A percentile compares a stretch with the other conserved stretches of the same genome.
Conservation (phyloP, 108 stramenopile species). For the Nannochloropsis gaditana region DNA sequence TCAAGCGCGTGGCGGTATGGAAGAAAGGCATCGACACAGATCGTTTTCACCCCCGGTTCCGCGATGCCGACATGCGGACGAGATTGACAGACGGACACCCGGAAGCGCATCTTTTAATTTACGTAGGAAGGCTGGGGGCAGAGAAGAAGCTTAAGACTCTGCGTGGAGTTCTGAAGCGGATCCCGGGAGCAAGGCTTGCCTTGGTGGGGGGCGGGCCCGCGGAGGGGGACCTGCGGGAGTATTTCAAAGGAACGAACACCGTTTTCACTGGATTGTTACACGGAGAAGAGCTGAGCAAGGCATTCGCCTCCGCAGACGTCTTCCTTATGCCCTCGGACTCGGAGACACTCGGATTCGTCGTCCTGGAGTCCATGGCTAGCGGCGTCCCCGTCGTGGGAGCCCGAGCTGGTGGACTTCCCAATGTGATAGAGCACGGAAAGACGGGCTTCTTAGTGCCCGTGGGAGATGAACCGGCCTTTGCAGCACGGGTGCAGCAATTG, state of each 20-base stretch:
- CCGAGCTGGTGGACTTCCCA: slow-evolving; percentile 67
- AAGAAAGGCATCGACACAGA: background rate
- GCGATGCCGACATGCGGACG: slow-evolving; percentile 60
- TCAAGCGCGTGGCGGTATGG: slow-evolving; percentile 71
- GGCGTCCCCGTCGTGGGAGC: slow-evolving; percentile 73
- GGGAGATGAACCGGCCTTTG: slow-evolving; percentile 45
- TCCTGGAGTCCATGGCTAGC: slow-evolving; percentile 71
- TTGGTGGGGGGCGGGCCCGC: slow-evolving; percentile 67
- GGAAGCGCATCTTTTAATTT: slow-evolving; percentile 75
- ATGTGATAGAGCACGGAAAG: slow-evolving; percentile 62
- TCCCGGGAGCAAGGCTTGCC: slow-evolving; percentile 52
- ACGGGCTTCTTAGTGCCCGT: slow-evolving; percentile 60
- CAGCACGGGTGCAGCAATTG: slow-evolving; percentile 29
- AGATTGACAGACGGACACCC: slow-evolving; percentile 71
- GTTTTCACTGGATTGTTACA: slow-evolving; percentile 48
- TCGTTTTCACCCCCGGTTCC: slow-evolving; percentile 73
- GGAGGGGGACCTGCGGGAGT: slow-evolving; percentile 58
- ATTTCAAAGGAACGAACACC: slow-evolving; percentile 47
- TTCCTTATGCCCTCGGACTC: slow-evolving; percentile 70
- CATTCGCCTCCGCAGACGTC: slow-evolving; percentile 63
- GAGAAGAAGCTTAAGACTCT: slow-evolving; percentile 62
- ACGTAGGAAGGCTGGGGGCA: slow-evolving; percentile 76
- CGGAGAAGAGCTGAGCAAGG: slow-evolving; percentile 50
- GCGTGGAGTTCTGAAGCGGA: slow-evolving; percentile 52
- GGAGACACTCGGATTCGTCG: slow-evolving; percentile 77